Percentiles rank a stretch among this genome's conserved stretches.
Conservation (phyloP, 2,329 filamentous ascomycete species). For the Xylaria sp. region DNA sequence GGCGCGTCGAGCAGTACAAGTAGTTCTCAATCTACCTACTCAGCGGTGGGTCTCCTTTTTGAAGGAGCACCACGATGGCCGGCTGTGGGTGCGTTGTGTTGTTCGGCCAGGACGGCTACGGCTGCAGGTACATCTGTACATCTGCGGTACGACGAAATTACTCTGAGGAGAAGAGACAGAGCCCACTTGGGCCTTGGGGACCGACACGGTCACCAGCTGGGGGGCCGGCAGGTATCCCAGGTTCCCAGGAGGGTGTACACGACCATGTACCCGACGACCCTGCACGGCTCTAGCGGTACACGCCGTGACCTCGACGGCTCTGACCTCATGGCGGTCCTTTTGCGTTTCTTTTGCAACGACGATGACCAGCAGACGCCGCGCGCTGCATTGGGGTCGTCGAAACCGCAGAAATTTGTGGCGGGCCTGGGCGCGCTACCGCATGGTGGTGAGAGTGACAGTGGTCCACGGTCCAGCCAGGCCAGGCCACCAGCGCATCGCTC, state of each 20-base stretch:
- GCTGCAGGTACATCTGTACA: slow-evolving; percentile 50
- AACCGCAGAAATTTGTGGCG: slow-evolving; percentile 39
- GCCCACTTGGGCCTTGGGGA: slow-evolving; percentile 47
- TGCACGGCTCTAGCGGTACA: slow-evolving; percentile 2
- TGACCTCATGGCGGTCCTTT: slow-evolving; percentile 38
- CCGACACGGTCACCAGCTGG: slow-evolving; percentile 44
- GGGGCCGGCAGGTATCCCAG: slow-evolving; percentile 31
- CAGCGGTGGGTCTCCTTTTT: slow-evolving; percentile 39
- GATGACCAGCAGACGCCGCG: slow-evolving; percentile 36
- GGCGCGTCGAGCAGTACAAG: slow-evolving; percentile 50
- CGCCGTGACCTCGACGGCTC: slow-evolving; percentile 34
- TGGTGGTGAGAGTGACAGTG: slow-evolving; percentile 33
- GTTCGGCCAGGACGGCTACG: slow-evolving; percentile 45
- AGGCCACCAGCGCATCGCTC: slow-evolving; percentile 32
- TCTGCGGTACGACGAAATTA: slow-evolving; percentile 42
- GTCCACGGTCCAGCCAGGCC: slow-evolving; percentile 29
- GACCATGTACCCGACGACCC: slow-evolving; percentile 29
- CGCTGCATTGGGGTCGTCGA: slow-evolving; percentile 37
- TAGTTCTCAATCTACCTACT: slow-evolving; percentile 38
- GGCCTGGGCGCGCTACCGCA: slow-evolving; percentile 39
- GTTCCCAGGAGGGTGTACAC: slow-evolving; percentile 15
- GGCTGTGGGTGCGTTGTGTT: slow-evolving; percentile 36
- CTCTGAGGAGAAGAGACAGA: slow-evolving; percentile 41
- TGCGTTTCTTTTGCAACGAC: slow-evolving; percentile 31
- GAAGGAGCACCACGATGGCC: slow-evolving; percentile 41